Evolutionary conservation across 139 green algal genomes (phyloP), one percentile per base, ranked within the genome.

Genomic region (Tetraselmis chui): DNA sequence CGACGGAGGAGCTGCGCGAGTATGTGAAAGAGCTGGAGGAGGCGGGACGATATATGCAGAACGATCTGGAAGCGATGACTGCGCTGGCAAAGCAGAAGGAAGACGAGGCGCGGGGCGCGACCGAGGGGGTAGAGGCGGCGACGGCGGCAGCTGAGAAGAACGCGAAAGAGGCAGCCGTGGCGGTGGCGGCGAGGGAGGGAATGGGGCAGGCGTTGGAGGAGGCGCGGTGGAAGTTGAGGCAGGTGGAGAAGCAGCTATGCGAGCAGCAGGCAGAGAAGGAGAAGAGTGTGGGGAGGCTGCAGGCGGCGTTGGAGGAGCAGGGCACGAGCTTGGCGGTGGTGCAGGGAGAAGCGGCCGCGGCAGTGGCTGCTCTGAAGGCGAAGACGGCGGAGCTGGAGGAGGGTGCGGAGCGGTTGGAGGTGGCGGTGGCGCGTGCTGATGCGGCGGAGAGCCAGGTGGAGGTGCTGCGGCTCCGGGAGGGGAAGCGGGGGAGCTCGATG

Each of bases 11-110:
- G 11, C 18, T 67, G 45, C 45, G 45, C 18, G 45, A 18, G 45
- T 67, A 67, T 67, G 45, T 67, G 59, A 89, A 85, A 83, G 84
- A 92, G 74, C 45, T 91, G 28, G 74, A 82, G 26, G 83, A 85
- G 31, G 32, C 83, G n/a, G 59, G 85, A 59, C 80, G 83, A 30
- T 79, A 84, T 18, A 76, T 32, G 5, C 76, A 87, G 80, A 74
- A 75, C 77, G 84, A 80, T 30, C 78, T 85, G 78, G 32, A 29
- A 1, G 78, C 78, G 1, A 78, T 83, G 24, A 67, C 58, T 0
- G 76, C 82, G 82, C 81, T 82, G 59, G 77, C 82, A 22, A 30
- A 79, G 28, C 81, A 77, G 1, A 85, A 83, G 28, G 29, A 77
- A 18, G 78, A 11, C 0, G 67, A 30, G 1, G 67, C 31, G 32